Conservation (phyloP, 345 rosid species). For the Populus ilicifolia region DNA sequence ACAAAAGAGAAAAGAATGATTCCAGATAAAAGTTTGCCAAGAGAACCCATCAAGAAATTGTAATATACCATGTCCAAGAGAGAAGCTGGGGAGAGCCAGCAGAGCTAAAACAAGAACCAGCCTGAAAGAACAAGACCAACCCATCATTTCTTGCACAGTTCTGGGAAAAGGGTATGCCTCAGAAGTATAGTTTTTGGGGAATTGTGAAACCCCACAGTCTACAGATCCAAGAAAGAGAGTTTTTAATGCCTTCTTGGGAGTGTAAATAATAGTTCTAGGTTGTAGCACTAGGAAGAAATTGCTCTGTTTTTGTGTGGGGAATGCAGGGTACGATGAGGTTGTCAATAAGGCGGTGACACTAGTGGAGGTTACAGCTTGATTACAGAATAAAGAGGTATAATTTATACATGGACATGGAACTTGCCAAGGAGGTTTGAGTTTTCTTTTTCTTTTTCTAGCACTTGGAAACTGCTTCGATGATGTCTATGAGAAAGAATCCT, state of each 20-base stretch:
- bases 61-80: constrained; percentile 27
- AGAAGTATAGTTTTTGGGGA: constrained; percentile 6
- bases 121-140: constrained; percentile 23
- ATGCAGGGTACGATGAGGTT: not conserved
- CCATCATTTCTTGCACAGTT: constrained; percentile 31
- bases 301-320: not conserved
- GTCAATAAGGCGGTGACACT: not conserved
- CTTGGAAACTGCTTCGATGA: not conserved
- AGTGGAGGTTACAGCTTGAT: not conserved
- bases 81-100: constrained; percentile 28
- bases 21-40: not conserved
- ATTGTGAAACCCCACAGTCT: constrained; percentile 23
- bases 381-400: too few species aligned
- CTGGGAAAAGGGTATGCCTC: constrained; percentile 30
- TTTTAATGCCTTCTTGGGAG: not conserved
- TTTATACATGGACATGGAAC: not conserved
- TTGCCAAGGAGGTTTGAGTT: not conserved
- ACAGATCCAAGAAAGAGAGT: constrained; percentile 26
- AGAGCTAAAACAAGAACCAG: constrained; percentile 28
- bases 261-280: not conserved
- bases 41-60: not conserved
- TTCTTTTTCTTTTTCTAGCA: not conserved
- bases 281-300: not conserved
- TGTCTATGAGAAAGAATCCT: not conserved
- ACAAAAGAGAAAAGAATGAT: not conserved